These are phyloP conservation scores for Triangularia verruculosa DNA, from an alignment of 2,329 filamentous ascomycete species.

Conservation along the genomic window DNA sequence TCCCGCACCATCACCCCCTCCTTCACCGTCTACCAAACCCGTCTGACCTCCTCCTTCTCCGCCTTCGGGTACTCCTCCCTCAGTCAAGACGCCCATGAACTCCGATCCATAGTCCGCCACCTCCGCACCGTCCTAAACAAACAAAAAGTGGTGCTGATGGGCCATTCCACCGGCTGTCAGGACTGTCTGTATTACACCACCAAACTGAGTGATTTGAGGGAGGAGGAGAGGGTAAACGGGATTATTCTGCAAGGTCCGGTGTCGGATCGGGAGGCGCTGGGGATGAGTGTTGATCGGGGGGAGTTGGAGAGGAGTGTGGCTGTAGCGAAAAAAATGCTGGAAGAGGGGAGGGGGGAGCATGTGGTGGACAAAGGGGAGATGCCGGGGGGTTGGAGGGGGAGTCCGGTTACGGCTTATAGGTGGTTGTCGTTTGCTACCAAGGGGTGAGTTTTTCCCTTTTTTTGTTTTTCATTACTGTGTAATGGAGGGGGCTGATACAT, in stretches of 20 bases:
- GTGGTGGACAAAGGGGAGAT: constrained; percentile 50
- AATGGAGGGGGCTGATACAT: not conserved
- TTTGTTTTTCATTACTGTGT: not conserved
- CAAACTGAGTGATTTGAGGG: constrained; percentile 8
- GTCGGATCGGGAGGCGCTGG: constrained; percentile 68
- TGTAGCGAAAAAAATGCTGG: constrained; percentile 53
- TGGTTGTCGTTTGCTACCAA: constrained; percentile 48
- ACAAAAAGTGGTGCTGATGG: constrained; percentile 53
- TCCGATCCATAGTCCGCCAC: constrained; percentile 52
- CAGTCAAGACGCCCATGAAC: constrained; percentile 51
- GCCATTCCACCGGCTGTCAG: constrained; percentile 60
- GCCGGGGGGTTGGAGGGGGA: constrained; percentile 37
- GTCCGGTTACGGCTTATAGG: constrained; percentile 52
- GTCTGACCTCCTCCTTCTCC: constrained; percentile 52
- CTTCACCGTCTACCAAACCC: constrained; percentile 55
- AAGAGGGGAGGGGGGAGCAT: constrained; percentile 51
- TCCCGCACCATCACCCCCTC: constrained; percentile 39
- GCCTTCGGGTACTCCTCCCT: constrained; percentile 52
- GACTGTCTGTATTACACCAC: constrained; percentile 55
- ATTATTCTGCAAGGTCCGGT: constrained; percentile 78
- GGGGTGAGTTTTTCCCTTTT: constrained; percentile 42
- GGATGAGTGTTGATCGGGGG: constrained; percentile 41
- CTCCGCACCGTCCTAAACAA: constrained; percentile 47
- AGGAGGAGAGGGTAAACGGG: constrained; percentile 57
- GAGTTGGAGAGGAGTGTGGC: constrained; percentile 45